These are phyloP conservation scores for Anisodus tanguticus DNA, from an alignment of 257 asterid genomes.

Conservation along the genomic window DNA sequence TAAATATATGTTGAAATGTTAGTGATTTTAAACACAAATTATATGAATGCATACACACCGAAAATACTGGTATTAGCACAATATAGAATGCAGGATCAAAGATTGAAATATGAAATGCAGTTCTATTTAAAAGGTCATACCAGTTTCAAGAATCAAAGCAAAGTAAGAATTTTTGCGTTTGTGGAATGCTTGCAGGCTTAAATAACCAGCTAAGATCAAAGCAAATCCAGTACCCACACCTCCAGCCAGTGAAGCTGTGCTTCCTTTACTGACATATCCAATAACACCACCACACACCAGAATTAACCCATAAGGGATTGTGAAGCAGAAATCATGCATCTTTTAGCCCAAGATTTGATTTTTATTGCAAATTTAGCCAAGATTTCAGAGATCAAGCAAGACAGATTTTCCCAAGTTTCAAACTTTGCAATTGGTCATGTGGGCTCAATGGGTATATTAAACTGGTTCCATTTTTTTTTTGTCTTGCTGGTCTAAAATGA, in stretches of 20 bases:
- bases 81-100: not conserved
- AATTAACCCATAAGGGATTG: slow-evolving; percentile 89
- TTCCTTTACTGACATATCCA: slow-evolving; percentile 80
- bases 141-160: slow-evolving; percentile 77
- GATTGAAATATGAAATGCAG: not conserved
- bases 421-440: slow-evolving; percentile 1
- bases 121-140: slow-evolving; percentile 35
- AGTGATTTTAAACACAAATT: no score
- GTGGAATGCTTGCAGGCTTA: slow-evolving; percentile 88
- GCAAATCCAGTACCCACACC: slow-evolving; percentile 78
- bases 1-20: no score
- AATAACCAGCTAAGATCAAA: slow-evolving; percentile 83
- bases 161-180: slow-evolving; percentile 79
- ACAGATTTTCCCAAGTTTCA: not conserved
- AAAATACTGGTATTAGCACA: not conserved
- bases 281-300: slow-evolving; percentile 79
- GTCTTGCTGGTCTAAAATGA: not conserved
- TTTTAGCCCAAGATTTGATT: slow-evolving; percentile 33
- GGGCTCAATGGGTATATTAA: not conserved
- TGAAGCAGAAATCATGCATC: slow-evolving; percentile 99
- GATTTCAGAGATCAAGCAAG: slow-evolving; percentile 30
- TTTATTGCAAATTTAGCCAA: not conserved
- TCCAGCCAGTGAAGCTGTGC: slow-evolving; percentile 83
- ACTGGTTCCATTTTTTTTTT: not conserved
- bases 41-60: no score